Evolutionary conservation across 2,329 filamentous ascomycete species (phyloP), one percentile per base, ranked within the genome.

Genomic region (Madurella mycetomatis): DNA sequence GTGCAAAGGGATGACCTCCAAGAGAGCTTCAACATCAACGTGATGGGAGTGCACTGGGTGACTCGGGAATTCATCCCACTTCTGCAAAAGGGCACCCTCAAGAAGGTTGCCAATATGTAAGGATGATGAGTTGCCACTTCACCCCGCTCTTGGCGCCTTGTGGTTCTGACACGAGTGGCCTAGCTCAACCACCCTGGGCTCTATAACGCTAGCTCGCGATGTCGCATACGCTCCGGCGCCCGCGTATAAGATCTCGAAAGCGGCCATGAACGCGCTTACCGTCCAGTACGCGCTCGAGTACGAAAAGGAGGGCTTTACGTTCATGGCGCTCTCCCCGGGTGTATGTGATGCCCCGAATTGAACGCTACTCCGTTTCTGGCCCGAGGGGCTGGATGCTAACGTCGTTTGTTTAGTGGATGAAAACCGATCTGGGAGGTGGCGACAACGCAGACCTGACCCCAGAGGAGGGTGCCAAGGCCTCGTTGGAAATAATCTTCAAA

Each of bases 211-310:
- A 15, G 53, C 17, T 49, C 63, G 13, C 61, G 66, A 0, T 42
- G 51, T 0, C 67, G 69, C 9, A 62, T 70, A 1, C 74, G 74
- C 67, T 70, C 75, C 55, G 11, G 41, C 15, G 13, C 54, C 49
- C 4, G 45, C 49, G 5, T 53, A 56, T 30, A 56, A 56, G 49
- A 69, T 78, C 58, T 70, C 72, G 15, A 80, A 79, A 57, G 70
- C 76, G 0, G 75, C 75, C 0, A 52, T 78, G 56, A 76, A 77
- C 55, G 73, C 73, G 65, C 60, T 80, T 37, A 79, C 74, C 1
- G 67, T 72, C 0, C 74, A 76, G 55, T 77, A 72, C 45, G 69
- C 73, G 0, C 46, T 69, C 8, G 68, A 69, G 2, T 70, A 72
- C 47, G 68, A 63, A 3, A 60, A 71, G 15, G 67, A 74, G 31